Percentiles rank a stretch among this genome's conserved stretches.
Conservation (phyloP, 768 basidiomycete species). For the Termitomyces bulborhizus region DNA sequence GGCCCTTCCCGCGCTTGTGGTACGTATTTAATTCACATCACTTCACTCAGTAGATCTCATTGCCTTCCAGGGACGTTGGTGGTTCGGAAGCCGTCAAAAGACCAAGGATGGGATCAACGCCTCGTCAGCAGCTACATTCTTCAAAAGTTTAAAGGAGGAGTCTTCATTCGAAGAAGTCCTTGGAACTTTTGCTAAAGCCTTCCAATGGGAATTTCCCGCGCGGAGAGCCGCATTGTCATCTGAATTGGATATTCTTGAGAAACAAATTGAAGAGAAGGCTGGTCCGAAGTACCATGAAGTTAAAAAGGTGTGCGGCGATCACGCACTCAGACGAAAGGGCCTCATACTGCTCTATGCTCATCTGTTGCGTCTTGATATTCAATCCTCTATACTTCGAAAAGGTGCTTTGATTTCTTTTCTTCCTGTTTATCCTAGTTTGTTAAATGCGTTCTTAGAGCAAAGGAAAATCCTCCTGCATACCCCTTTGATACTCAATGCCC, state of each 20-base stretch:
- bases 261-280: constrained; percentile 38
- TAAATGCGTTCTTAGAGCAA: constrained; percentile 48
- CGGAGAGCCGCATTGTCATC: constrained; percentile 23
- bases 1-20: constrained; percentile 80
- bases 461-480: constrained; percentile 60
- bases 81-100: constrained; percentile 86
- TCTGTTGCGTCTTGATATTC: constrained; percentile 61
- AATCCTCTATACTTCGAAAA: constrained; percentile 46
- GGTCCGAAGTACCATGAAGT: constrained; percentile 53
- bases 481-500: constrained; percentile 68
- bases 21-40: constrained; percentile 20
- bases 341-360: constrained; percentile 81
- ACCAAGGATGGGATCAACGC: constrained; percentile 91
- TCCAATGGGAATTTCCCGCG: constrained; percentile 46
- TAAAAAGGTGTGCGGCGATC: constrained; percentile 31
- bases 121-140: constrained; percentile 78
- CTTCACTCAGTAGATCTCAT: background rate
- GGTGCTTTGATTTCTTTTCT: constrained; percentile 38
- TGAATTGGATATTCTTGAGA: constrained; percentile 46
- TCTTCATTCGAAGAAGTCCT: constrained; percentile 69
- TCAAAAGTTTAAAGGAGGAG: constrained; percentile 80
- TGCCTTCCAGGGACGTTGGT: constrained; percentile 73
- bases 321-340: constrained; percentile 42
- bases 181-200: constrained; percentile 61
- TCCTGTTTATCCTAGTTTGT: background rate